Evolutionary conservation across 768 basidiomycete genomes (phyloP), one percentile per base, ranked within the genome.

Genomic region (Tremella yokohamensis): DNA sequence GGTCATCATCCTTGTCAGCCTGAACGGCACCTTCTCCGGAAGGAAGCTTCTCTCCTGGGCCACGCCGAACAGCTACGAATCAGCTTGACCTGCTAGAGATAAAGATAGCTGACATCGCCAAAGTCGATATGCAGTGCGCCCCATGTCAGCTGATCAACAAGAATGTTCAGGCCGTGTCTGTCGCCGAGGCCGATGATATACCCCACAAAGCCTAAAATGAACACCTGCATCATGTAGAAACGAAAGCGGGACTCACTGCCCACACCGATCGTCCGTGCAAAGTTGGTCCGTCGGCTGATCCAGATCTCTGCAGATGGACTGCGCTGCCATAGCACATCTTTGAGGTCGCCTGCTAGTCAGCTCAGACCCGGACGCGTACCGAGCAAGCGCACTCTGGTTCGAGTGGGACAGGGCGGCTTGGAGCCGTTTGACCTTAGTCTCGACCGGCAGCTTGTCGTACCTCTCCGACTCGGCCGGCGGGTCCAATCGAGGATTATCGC

Each of bases 11-110:
- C 76, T 68, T 8, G 78, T 79, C 11, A 78, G 61, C 8, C 78
- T 63, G 75, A 79, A 79, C 1, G 77, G 77, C 1, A 79, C 75
- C 39, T 75, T 76, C 58, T 79, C 77, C n/a, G 77, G 75, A 19
- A 73, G 62, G 56, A 65, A 69, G 37, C 68, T 63, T 34, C 75
- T 57, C 45, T 77, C 73, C 64, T 74, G 72, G 7, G 76, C 73
- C 4, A 73, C 69, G 24, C 67, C 66, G 52, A 76, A 74, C 1
- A 74, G 64, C 66, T 76, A 45, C 16, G 6, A 9, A 49, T 48
- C 26, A 29, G 42, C 16, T 50, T 8, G n/a, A 49, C 48, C 20
- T 42, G 2, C 3, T 54, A 7, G 15, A 8, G 13, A 3, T 7
- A 7, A 34, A 40, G 12, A 39, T 40, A 54, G 25, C 76, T 75